These are phyloP conservation scores for Paratrypanosoma confusum DNA, from an alignment of 208 protist species.

Conservation along the genomic window DNA sequence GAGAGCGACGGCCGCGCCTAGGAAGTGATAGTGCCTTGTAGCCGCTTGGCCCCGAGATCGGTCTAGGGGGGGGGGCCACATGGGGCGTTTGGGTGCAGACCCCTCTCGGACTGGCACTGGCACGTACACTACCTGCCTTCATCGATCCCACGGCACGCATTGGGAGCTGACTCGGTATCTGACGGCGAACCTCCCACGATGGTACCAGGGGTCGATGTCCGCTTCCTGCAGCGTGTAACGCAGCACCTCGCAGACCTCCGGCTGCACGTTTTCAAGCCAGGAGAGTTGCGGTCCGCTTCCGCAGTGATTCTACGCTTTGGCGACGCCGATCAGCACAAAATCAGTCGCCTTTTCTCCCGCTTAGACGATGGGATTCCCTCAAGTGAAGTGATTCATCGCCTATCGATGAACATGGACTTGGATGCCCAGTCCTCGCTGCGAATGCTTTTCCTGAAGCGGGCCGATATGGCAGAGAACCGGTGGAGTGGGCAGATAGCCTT, in stretches of 20 bases:
- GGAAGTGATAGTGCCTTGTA: no score
- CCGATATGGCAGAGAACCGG: constrained; percentile 25
- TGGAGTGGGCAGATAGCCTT: constrained; percentile 71
- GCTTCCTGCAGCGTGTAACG: constrained; percentile 28
- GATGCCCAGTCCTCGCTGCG: constrained; percentile 22
- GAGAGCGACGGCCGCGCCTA: no score
- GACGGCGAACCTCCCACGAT: constrained; percentile 4
- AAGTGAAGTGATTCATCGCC: constrained; percentile 1
- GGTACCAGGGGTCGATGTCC: constrained; percentile 37
- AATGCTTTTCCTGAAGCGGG: constrained; percentile 59
- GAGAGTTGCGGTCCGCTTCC: constrained; percentile 21
- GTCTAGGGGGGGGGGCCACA: no score
- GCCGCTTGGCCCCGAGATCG: no score
- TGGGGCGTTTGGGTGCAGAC: no score
- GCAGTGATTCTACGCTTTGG: constrained; percentile 63
- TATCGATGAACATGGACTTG: neutral
- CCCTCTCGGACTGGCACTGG: no score
- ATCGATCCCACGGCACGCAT: no score
- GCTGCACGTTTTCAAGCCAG: constrained; percentile 44
- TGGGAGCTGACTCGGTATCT: no score
- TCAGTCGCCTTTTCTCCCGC: constrained; percentile 1
- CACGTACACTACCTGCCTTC: no score
- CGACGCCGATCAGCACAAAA: constrained; percentile 18
- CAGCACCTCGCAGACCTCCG: constrained; percentile 19
- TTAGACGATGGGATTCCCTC: neutral